These are phyloP conservation scores for Alloteropsis semialata DNA, from an alignment of 176 grass and related monocot genomes.

Conservation along the genomic window DNA sequence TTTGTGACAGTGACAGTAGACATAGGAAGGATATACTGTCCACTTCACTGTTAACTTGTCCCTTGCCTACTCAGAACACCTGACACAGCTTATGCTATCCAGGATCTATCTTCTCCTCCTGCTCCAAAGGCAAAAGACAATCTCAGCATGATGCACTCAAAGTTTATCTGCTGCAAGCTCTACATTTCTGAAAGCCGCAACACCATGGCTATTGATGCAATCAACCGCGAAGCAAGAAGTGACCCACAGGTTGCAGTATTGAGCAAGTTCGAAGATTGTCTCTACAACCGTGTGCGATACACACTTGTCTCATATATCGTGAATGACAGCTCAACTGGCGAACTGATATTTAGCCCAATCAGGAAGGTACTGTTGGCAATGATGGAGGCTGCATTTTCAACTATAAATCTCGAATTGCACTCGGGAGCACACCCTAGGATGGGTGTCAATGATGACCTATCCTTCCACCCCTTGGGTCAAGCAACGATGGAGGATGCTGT, in stretches of 20 bases:
- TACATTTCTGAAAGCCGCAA: constrained; percentile 74
- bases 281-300: constrained; percentile 64
- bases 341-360: constrained; percentile 27
- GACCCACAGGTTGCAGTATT: constrained; percentile 47
- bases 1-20: not conserved
- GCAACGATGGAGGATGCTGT: constrained; percentile 54
- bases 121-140: constrained; percentile 28
- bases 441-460: constrained; percentile 58
- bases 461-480: constrained; percentile 59
- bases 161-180: constrained; percentile 70
- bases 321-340: constrained; percentile 6
- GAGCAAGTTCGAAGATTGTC: constrained; percentile 55
- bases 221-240: constrained; percentile 24
- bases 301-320: constrained; percentile 56
- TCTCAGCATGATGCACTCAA: not conserved
- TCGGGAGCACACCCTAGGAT: constrained; percentile 58
- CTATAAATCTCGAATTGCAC: constrained; percentile 44
- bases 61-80: not conserved
- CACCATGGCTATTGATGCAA: constrained; percentile 27
- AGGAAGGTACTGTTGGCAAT: constrained; percentile 43
- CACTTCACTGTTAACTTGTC: not conserved
- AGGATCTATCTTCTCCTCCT: not conserved
- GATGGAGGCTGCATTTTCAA: constrained; percentile 45
- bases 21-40: too few species aligned
- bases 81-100: not conserved